Conservation (phyloP, 768 basidiomycete species). For the Sarcodon aspratus region DNA sequence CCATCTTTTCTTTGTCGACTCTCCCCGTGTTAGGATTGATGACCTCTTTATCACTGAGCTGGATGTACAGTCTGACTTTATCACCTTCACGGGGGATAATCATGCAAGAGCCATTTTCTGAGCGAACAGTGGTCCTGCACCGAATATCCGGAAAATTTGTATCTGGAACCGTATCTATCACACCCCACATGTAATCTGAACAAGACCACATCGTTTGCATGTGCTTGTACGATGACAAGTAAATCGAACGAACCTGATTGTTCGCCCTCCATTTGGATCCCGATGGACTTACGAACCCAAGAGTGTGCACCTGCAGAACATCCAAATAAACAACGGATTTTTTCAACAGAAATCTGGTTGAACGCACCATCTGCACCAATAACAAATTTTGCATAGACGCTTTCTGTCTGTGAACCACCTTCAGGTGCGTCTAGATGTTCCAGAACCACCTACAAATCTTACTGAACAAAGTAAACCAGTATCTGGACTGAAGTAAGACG, state of each 20-base stretch:
- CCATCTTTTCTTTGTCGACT: conserved; percentile 26
- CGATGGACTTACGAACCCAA: too few species aligned
- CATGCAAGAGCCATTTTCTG: conserved; percentile 36
- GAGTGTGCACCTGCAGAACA: too few species aligned
- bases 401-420: conserved; percentile 34
- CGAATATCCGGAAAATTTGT: conserved; percentile 48
- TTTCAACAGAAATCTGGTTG: conserved; percentile 68
- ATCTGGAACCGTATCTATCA: conserved; percentile 45
- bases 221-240: background rate
- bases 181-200: conserved; percentile 74
- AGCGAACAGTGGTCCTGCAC: conserved; percentile 36
- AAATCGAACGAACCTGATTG: conserved; percentile 27
- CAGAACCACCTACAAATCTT: conserved; percentile 27
- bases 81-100: conserved; percentile 40
- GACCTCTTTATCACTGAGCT: conserved; percentile 29
- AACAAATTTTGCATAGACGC: too few species aligned
- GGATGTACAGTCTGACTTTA: conserved; percentile 38
- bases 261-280: conserved; percentile 68
- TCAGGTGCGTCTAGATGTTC: conserved; percentile 27
- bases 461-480: background rate
- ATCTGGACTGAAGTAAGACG: background rate
- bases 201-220: background rate
- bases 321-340: too few species aligned
- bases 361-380: too few species aligned
- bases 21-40: conserved; percentile 25